phyloP scores from a whole-genome alignment of 805 yeast genomes.

The Schwanniomyces pseudopolymorphus region DNA sequence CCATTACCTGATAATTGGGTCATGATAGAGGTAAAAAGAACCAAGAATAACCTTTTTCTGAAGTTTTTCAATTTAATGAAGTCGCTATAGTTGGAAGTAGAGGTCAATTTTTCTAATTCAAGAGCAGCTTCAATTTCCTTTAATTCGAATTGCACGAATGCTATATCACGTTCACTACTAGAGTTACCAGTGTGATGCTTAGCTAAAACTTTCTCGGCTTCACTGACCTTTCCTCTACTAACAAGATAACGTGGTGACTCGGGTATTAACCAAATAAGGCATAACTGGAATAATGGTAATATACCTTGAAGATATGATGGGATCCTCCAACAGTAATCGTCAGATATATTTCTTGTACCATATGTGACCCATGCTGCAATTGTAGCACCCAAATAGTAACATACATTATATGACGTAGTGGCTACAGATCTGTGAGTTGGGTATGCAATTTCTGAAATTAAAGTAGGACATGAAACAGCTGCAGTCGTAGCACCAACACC shows the following conservation, averaged over 20 bases:
- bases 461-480: no score
- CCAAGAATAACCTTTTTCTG: slow-evolving; percentile 43
- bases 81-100: slow-evolving; percentile 34
- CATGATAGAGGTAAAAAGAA: slow-evolving; percentile 30
- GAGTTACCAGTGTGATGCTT: slow-evolving; percentile 42
- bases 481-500: no score
- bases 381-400: no score
- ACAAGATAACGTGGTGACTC: slow-evolving; percentile 50
- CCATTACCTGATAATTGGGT: slow-evolving; percentile 55
- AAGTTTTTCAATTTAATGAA: slow-evolving; percentile 38
- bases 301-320: no score
- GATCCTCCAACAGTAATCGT: no score
- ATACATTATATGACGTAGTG: no score
- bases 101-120: slow-evolving; percentile 37
- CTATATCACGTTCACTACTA: slow-evolving; percentile 22
- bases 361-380: no score
- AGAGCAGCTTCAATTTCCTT: slow-evolving; percentile 39
- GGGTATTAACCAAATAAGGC: no score
- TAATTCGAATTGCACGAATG: slow-evolving; percentile 36
- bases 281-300: no score
- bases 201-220: slow-evolving; percentile 43
- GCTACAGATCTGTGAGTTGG: no score
- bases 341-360: no score
- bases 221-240: slow-evolving; percentile 37
- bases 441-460: no score